These are phyloP conservation scores for Erythrobasidium hasegawianum DNA, from an alignment of 1,284 basidiomycete genomes.

Conservation along the genomic window DNA sequence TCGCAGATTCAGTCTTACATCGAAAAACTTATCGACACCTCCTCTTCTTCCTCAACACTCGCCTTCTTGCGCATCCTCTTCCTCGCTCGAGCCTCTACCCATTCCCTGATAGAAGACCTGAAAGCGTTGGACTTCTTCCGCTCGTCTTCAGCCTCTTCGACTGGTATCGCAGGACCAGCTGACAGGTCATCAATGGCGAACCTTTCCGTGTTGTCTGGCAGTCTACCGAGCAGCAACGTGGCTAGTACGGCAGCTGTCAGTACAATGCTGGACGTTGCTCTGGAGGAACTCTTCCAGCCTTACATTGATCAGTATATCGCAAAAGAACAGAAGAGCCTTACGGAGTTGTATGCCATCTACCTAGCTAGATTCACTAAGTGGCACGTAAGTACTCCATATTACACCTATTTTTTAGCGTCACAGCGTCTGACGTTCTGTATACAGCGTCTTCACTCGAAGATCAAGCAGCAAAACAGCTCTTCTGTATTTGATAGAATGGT, in stretches of 20 bases:
- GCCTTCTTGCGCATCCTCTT: constrained; percentile 88
- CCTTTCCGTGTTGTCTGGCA: constrained; percentile 32
- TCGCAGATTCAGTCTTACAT: constrained; percentile 87
- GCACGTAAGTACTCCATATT: constrained; percentile 73
- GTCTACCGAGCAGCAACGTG: constrained; percentile 33
- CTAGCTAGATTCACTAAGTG: constrained; percentile 76
- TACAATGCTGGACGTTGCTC: constrained; percentile 84
- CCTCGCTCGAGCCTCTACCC: constrained; percentile 75
- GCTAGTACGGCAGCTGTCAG: constrained; percentile 55
- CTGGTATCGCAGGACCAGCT: constrained; percentile 32
- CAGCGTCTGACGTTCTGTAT: no score
- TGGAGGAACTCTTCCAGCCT: constrained; percentile 94
- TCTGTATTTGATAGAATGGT: constrained; percentile 87
- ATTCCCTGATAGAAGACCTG: constrained; percentile 80
- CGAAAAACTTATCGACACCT: constrained; percentile 74
- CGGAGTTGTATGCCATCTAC: constrained; percentile 73
- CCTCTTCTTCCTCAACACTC: constrained; percentile 71
- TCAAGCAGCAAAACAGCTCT: constrained; percentile 57
- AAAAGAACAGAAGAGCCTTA: constrained; percentile 80
- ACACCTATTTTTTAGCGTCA: no score
- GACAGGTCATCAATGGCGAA: constrained; percentile 55
- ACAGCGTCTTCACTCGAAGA: constrained; percentile 54
- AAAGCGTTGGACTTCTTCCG: constrained; percentile 77
- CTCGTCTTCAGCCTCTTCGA: constrained; percentile 43
- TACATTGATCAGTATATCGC: constrained; percentile 90